Evolutionary conservation across 768 basidiomycete genomes (phyloP), one percentile per base, ranked within the genome.

Genomic region (Mycena polygramma): DNA sequence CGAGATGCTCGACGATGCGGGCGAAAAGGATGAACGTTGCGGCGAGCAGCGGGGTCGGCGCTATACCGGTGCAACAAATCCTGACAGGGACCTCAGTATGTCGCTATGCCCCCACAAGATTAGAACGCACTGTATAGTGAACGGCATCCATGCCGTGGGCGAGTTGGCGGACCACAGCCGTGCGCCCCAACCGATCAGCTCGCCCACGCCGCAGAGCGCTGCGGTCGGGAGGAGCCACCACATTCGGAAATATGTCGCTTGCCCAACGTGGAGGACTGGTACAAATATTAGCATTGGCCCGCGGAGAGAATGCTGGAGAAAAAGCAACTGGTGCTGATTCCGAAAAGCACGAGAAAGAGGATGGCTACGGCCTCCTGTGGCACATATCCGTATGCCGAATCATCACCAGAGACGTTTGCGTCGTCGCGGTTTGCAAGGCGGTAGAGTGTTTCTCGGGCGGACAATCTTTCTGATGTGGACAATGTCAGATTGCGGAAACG

Each of bases 131-230:
- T 86, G 83, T n/a, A 86, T 83, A 53, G 81, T 70, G 73, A 81
- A 86, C 0, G 85, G 79, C 0, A 67, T 66, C 7, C 55, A 45
- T 20, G 63, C 51, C 0, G 58, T 55, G 3, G 81, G 79, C n/a
- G 67, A 72, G 57, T 73, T 74, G 45, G 80, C 83, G 9, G 85
- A 87, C 89, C 87, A 91, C 7, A 89, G 74, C 24, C 90, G 77
- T 2, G 54, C 53, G 11, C 54, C 72, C 90, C 90, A 91, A 0
- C 89, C 90, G 6, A 87, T 66, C 11, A 86, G 73, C 73, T 92
- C 91, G 15, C 84, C 73, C 0, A 85, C 20, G 13, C 87, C 88
- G 49, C 84, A 83, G 0, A 88, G 72, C 15, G 82, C 77, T 8
- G 81, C 82, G 0, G 90, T 90, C 1, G 84, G 84, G 55, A 88